Evolutionary conservation across 2,329 filamentous ascomycete species (phyloP).

Genomic region (Aspergillus sojae): DNA sequence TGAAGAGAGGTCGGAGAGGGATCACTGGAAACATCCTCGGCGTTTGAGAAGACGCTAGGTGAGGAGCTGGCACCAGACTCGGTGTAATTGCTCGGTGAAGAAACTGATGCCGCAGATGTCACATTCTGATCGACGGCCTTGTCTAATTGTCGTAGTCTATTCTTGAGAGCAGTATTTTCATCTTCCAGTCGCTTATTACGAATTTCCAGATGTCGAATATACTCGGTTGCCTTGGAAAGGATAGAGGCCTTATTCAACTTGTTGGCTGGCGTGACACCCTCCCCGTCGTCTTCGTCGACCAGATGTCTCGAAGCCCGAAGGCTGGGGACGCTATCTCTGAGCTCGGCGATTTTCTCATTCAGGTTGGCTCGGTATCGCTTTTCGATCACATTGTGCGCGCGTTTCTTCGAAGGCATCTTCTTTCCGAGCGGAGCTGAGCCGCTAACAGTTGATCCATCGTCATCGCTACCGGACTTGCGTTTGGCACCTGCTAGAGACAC

Average conservation of each 20-base stretch:
- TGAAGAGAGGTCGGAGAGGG: constrained; percentile 32
- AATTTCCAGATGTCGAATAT: constrained; percentile 91
- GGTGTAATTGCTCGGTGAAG: constrained; percentile 44
- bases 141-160: constrained; percentile 77
- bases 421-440: constrained; percentile 39
- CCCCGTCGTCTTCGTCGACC: constrained; percentile 72
- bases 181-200: constrained; percentile 80
- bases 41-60: constrained; percentile 45
- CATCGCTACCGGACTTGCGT: constrained; percentile 69
- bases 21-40: constrained; percentile 39
- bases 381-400: constrained; percentile 97
- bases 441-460: constrained; percentile 37
- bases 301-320: constrained; percentile 73
- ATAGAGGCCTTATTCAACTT: constrained; percentile 99
- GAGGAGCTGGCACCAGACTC: constrained; percentile 40
- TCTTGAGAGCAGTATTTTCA: constrained; percentile 78
- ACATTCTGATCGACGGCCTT: constrained; percentile 53
- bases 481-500: constrained; percentile 48
- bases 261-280: constrained; percentile 82
- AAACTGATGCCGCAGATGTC: constrained; percentile 40
- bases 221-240: constrained; percentile 92
- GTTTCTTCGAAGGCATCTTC: constrained; percentile 76
- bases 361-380: constrained; percentile 95
- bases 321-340: constrained; percentile 89
- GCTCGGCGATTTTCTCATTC: constrained; percentile 93